phyloP scores from a whole-genome alignment of 139 green algal genomes.

The Tetradesmus obliquus region DNA sequence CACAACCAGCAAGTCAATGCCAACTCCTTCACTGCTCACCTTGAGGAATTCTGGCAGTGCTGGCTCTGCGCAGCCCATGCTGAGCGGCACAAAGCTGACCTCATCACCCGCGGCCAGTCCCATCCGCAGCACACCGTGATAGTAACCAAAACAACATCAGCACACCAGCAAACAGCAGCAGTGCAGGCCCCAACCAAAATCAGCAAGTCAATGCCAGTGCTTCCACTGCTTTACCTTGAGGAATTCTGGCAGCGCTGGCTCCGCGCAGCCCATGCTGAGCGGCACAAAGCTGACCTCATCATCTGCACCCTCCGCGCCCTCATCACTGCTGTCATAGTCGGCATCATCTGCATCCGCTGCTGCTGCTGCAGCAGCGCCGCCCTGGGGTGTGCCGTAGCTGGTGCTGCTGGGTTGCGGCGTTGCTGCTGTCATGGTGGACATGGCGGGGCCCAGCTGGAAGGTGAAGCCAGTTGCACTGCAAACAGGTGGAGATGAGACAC shows the following conservation, averaged over 20 bases:
- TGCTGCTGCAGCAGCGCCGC: neutral
- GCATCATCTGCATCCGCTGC: neutral
- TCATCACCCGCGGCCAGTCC: neutral
- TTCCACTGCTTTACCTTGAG: conserved; percentile 6
- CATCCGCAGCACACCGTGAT: neutral
- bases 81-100: conserved; percentile 35
- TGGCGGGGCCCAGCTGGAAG: conserved; percentile 39
- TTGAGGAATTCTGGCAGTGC: conserved; percentile 32
- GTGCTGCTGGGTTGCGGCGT: neutral
- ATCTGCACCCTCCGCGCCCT: neutral
- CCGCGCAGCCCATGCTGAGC: conserved; percentile 13
- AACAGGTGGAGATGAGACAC: neutral
- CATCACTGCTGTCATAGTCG: conserved; percentile 22
- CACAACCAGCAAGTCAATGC: too few species aligned
- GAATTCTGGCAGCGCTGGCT: conserved; percentile 29
- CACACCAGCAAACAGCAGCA: too few species aligned
- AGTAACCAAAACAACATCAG: neutral
- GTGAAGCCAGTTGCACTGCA: conserved; percentile 44
- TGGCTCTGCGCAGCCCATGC: neutral
- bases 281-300: conserved; percentile 46
- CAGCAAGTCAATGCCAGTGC: neutral
- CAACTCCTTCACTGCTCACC: neutral
- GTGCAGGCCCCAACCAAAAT: too few species aligned
- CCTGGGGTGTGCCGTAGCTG: neutral
- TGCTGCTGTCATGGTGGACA: neutral